These are phyloP conservation scores for Aureobasidium sp. DNA, from an alignment of 2,329 filamentous ascomycete species.

Conservation along the genomic window DNA sequence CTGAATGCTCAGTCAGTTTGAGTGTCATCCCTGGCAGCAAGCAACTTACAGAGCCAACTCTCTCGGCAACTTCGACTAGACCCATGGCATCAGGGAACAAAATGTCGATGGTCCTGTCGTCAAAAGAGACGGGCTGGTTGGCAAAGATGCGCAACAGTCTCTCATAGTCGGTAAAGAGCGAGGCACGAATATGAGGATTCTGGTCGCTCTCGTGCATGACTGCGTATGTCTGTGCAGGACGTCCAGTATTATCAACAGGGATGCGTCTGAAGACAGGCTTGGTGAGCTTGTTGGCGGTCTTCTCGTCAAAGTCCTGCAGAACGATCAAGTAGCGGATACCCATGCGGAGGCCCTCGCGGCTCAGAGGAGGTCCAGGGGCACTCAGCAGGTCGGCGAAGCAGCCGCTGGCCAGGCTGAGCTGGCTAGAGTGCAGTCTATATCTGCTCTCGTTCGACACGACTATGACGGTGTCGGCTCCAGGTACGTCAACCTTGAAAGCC, in stretches of 20 bases:
- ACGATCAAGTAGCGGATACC: slow-evolving; percentile 22
- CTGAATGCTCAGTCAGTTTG: slow-evolving; percentile 16
- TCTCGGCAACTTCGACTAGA: slow-evolving; percentile 41
- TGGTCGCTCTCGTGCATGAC: background rate
- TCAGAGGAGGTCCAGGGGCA: background rate
- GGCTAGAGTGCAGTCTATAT: slow-evolving; percentile 34
- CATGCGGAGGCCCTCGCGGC: slow-evolving; percentile 14
- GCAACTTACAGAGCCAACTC: slow-evolving; percentile 35
- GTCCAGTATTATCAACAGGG: slow-evolving; percentile 20
- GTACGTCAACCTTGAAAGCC: slow-evolving; percentile 14
- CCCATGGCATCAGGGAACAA: slow-evolving; percentile 36
- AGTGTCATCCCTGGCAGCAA: background rate
- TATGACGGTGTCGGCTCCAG: slow-evolving; percentile 36
- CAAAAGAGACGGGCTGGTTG: slow-evolving; percentile 35
- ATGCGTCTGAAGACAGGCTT: slow-evolving; percentile 16
- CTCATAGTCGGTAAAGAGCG: slow-evolving; percentile 32
- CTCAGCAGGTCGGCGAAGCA: slow-evolving; percentile 3
- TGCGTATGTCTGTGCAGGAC: background rate
- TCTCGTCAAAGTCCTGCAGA: slow-evolving; percentile 18
- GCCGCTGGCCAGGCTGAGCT: slow-evolving; percentile 25
- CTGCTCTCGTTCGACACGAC: slow-evolving; percentile 29
- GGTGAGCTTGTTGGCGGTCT: slow-evolving; percentile 6
- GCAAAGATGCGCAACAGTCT: slow-evolving; percentile 43
- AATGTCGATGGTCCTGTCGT: slow-evolving; percentile 32
- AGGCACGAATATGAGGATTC: background rate